Base-by-base conservation (phyloP, 2,329 filamentous ascomycete species). In the Westerdykella aurantiaca region DNA sequence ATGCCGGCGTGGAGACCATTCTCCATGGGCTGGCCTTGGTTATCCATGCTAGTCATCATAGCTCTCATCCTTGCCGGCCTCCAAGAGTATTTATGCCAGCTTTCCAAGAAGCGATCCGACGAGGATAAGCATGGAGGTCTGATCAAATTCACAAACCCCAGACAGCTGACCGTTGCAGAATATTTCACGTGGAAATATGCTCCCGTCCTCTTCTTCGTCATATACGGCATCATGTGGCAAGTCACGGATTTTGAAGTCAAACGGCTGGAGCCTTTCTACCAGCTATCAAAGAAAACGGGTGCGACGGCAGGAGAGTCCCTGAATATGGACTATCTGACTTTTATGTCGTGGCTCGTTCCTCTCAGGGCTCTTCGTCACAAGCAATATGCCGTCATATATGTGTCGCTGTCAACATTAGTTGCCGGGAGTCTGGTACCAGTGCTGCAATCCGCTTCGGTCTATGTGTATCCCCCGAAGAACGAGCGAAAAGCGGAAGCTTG, bases 271-370 rank as follows among this genome's bases (percentile, higher is more conserved):
- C 72, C 72, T 5, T 76, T 69, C 46, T 76, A 75, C 46, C 72
- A 69, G 34, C 50, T 69, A 3, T 71, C 57, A 38, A 61, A 57
- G 43, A 62, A 51, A 41, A 57, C 52, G 16, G 61, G 63, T 44
- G 69, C 61, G 44, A 71, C 56, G 13, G 55, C 71, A 11, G 60
- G 55, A 11, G 64, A 66, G 57, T 85, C 81, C 0, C 77, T 88
- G 56, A 88, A 87, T 50, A 82, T 86, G 48, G 82, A 87, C 61
- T 88, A 88, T 47, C 74, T 86, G 37, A 86, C 83, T 5, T 76
- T 80, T 52, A 78, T 83, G 67, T 81, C 76, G 55, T 80, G 85
- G 55, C 65, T 83, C 33, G 75, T 82, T 2, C 85, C 85, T 0
- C 63, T 87, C 4, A 72, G 76, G 37, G 83, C 84, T 1, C 56